phyloP scores from a whole-genome alignment of 2,329 filamentous ascomycete species.

The Didymella glomerata region DNA sequence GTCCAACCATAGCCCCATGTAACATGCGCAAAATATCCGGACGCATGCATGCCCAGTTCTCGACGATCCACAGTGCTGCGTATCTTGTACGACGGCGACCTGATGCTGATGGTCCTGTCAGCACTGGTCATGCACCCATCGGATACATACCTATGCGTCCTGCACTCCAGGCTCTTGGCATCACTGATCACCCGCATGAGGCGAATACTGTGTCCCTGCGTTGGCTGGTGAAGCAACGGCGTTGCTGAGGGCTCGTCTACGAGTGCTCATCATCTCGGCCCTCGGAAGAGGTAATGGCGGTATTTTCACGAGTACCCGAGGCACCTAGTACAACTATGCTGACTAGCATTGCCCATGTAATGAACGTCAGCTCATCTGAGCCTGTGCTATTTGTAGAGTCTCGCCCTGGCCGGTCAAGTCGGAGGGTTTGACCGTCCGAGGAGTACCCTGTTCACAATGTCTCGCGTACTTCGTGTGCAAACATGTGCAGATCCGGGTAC shows the following conservation, averaged over 20 bases:
- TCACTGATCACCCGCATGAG: conserved; percentile 27
- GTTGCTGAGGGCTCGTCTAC: conserved; percentile 2
- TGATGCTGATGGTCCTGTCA: conserved; percentile 12
- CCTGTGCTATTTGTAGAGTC: conserved; percentile 6
- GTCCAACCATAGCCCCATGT: conserved; percentile 13
- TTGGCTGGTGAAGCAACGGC: conserved; percentile 4
- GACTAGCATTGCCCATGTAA: conserved; percentile 9
- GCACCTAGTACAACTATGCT: conserved; percentile 1
- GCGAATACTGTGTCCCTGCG: conserved; percentile 15
- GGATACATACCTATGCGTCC: conserved; percentile 17
- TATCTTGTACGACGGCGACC: conserved; percentile 15
- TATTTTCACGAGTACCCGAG: conserved; percentile 5
- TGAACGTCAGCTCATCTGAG: not conserved
- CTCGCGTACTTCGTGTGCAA: not conserved
- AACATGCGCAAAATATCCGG: conserved; percentile 14
- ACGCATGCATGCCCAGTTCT: conserved; percentile 11
- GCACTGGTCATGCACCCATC: conserved; percentile 17
- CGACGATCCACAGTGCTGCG: conserved; percentile 12
- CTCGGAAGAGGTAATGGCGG: not conserved
- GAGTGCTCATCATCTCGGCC: not conserved
- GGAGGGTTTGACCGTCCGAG: not conserved
- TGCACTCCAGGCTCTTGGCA: conserved; percentile 27
- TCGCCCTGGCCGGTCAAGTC: conserved; percentile 5
- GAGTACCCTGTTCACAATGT: conserved; percentile 2
- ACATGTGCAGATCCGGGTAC: not conserved